Evolutionary conservation across 2,329 filamentous ascomycete genomes (phyloP).

Genomic region (Achaetomium macrosporum): DNA sequence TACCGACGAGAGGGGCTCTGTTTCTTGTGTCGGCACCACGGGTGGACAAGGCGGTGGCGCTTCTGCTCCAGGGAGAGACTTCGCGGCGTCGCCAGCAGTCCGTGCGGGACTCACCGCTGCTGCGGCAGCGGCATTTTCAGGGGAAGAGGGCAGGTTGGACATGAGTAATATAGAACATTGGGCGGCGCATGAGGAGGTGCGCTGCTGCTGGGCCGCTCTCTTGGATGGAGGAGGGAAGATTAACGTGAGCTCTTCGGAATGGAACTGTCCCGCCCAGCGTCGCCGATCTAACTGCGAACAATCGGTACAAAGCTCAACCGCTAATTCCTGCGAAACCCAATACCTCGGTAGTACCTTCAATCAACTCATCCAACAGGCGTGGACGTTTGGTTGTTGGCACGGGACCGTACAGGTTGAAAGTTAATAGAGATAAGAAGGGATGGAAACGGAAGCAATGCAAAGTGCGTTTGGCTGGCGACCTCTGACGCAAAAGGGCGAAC

Average conservation of each 20-base stretch:
- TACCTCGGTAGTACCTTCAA: neutral
- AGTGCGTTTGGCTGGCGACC: neutral
- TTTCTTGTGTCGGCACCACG: conserved; percentile 9
- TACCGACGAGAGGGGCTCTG: conserved; percentile 17
- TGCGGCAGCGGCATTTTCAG: conserved; percentile 51
- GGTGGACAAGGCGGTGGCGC: conserved; percentile 6
- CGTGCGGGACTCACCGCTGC: conserved; percentile 37
- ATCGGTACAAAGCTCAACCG: too few species aligned
- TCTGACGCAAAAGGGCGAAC: conserved; percentile 12
- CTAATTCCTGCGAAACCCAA: neutral
- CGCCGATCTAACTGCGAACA: neutral
- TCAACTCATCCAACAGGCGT: neutral
- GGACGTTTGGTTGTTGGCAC: conserved; percentile 4
- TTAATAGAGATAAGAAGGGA: conserved; percentile 1
- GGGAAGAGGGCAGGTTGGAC: conserved; percentile 46
- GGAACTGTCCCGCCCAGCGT: neutral
- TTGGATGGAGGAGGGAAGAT: conserved; percentile 1
- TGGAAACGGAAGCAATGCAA: neutral
- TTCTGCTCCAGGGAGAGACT: conserved; percentile 1
- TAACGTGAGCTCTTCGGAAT: neutral
- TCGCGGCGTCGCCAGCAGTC: conserved; percentile 12
- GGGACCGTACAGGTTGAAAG: neutral
- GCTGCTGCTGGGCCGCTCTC: conserved; percentile 1
- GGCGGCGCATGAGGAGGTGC: conserved; percentile 28
- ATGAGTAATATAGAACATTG: conserved; percentile 50